Base-by-base conservation (phyloP, 768 basidiomycete genomes). In the Amanita subjunquillea region DNA sequence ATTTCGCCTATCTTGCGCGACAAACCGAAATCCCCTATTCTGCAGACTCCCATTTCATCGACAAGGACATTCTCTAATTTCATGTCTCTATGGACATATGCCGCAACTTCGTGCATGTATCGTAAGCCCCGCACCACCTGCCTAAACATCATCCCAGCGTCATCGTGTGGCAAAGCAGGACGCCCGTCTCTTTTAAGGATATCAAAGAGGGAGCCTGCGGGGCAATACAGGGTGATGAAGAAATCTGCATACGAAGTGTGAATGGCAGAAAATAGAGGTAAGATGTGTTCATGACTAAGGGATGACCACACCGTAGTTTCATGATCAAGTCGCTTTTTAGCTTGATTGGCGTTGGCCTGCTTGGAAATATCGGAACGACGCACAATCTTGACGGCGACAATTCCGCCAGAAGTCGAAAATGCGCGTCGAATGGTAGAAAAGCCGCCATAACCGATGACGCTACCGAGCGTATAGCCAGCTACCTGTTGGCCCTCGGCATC, bases 1-100 rank as follows among this genome's bases (percentile, higher is more conserved):
- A 58, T 55, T 57, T 76, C 77, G 59, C 79, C 82, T 39, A 91
- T 81, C 53, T 72, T 72, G 61, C 77, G 75, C 17, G 88, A 75
- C 72, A 93, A 79, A 46, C 91, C 90, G 69, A 94, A 93, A 69
- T 94, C 91, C 41, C 74, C 72, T 30, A 95, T 85, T 62, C 82
- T 81, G 72, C 91, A 92, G n/a, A 83, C 76, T 51, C 89, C 87
- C 72, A 79, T 82, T 63, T 90, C 87, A 65, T 94, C 91, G 50
- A 94, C 83, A 40, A 98, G 79, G 46, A 98, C 82, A 70, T 99
- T 99, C 69, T 98, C 96, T 54, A 96, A 79, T 72, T 99, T 99
- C 66, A 99, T 72, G 69, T 99, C 96, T 59, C 92, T 80, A 70
- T 99, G 95, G 50, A 94, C 86, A 59, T 86, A 79, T 6, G 76